Base-by-base conservation (phyloP, 2,329 filamentous ascomycete species). In the Aspergillus flavus region DNA sequence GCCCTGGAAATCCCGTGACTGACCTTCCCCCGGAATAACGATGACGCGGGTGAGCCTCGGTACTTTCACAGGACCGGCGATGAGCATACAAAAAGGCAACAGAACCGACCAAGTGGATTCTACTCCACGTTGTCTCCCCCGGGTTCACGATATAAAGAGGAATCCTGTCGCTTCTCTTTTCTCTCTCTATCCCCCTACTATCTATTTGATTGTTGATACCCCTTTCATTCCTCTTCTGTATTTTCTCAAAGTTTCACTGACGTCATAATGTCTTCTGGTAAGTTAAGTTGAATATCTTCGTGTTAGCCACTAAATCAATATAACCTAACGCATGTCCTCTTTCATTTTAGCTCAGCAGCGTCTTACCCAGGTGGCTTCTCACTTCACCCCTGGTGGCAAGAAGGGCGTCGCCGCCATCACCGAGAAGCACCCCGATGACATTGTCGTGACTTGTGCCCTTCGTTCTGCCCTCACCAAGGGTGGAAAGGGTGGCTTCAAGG, bases 401-500 rank as follows among this genome's bases (percentile, higher is more conserved):
- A 75, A 75, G 66, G 77, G 77, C 57, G 71, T 66, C 53, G 71
- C 75, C 57, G 71, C 71, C 55, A 66, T 80, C 69, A 75, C 73
- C 55, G 75, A 78, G 58, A 80, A 89, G 76, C 81, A 84, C 67
- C 83, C 86, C 55, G 85, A 89, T 78, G 87, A 89, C 77, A 88
- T 98, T 69, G 95, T 99, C 73, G 89, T 99, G 66, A 98, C 95
- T 66, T 92, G 91, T 70, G 92, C 91, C 71, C 91, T 97, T 74
- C 93, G 95, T 73, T 96, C 93, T 19, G 88, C 95, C 73, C 89
- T 98, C 80, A 97, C 93, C 69, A 96, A 93, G 80, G 94, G 93
- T 71, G 93, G 94, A 73, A 94, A 93, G 81, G 95, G 95, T 70
- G 91, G 89, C 57, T 95, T 99, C 86, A 98, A 98, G 84, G 95